Conservation (phyloP, 768 basidiomycete species). For the Botryobasidium botryosum region DNA sequence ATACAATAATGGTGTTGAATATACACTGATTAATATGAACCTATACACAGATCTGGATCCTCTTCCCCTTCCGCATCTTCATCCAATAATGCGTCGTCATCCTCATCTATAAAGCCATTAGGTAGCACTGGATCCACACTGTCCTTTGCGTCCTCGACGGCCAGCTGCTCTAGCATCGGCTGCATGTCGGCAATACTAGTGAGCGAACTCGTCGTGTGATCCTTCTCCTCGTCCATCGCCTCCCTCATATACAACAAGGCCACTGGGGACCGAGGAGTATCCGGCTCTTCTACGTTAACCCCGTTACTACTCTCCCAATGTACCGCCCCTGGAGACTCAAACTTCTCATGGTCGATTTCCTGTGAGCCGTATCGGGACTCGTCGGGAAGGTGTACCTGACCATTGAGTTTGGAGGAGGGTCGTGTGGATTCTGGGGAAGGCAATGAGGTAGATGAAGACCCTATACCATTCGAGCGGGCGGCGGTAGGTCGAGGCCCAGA, state of each 20-base stretch:
- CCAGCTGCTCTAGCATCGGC: not conserved
- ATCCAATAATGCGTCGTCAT: slow-evolving; percentile 5
- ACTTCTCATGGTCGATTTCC: too few species aligned
- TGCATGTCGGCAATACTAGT: not conserved
- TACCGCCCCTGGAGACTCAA: too few species aligned
- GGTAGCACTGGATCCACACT: not conserved
- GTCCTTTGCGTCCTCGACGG: not conserved
- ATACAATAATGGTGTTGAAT: not conserved
- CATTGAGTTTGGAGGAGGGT: too few species aligned
- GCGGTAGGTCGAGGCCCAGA: not conserved
- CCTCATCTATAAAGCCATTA: not conserved
- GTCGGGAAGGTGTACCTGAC: not conserved
- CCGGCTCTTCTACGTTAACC: too few species aligned
- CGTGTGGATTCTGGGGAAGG: too few species aligned
- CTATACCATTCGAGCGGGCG: not conserved
- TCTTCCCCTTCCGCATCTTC: slow-evolving; percentile 14
- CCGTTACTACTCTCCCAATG: too few species aligned
- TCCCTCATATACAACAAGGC: too few species aligned
- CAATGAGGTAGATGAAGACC: too few species aligned
- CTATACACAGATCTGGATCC: slow-evolving; percentile 8
- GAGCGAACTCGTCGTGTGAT: not conserved
- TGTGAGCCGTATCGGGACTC: too few species aligned
- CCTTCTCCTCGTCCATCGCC: too few species aligned
- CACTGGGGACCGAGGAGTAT: too few species aligned
- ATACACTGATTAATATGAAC: not conserved